These are phyloP conservation scores for Oryza brachyantha DNA, from an alignment of 176 grass and related monocot genomes.

Conservation along the genomic window DNA sequence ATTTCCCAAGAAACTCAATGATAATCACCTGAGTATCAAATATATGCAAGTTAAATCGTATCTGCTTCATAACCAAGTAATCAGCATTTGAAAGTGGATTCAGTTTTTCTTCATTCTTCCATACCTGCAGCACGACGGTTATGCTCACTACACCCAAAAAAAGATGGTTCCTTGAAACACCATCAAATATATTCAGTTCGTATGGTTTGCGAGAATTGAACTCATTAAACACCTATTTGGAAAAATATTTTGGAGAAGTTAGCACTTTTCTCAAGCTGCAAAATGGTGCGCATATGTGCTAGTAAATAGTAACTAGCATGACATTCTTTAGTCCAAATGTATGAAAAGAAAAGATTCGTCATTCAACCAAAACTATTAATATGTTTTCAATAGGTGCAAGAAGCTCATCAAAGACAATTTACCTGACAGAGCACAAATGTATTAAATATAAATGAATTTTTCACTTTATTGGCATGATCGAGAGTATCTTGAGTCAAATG, in stretches of 20 bases:
- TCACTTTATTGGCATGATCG: conserved; percentile 64
- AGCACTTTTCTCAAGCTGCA: conserved; percentile 30
- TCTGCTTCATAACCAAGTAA: background rate
- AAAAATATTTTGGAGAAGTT: conserved; percentile 29
- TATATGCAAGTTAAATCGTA: conserved; percentile 28
- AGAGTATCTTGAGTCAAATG: conserved; percentile 53
- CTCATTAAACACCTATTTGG: conserved; percentile 79
- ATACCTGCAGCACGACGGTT: conserved; percentile 81
- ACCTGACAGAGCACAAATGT: conserved; percentile 94
- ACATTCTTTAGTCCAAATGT: background rate
- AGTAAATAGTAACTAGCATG: background rate
- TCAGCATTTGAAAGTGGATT: too few species aligned
- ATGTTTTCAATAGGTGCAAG: background rate
- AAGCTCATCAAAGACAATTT: conserved; percentile 5
- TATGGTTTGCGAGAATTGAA: conserved; percentile 92
- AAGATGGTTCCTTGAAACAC: conserved; percentile 72
- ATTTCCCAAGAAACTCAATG: conserved; percentile 94
- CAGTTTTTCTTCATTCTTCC: background rate
- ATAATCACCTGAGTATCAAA: conserved; percentile 63
- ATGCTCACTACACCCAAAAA: conserved; percentile 61
- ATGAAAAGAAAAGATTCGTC: background rate
- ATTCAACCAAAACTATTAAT: background rate
- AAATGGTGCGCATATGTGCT: background rate
- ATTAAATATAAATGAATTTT: conserved; percentile 96
- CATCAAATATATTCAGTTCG: conserved; percentile 74